Evolutionary conservation across 2,329 filamentous ascomycete species (phyloP).

Genomic region (Fusarium succisae): DNA sequence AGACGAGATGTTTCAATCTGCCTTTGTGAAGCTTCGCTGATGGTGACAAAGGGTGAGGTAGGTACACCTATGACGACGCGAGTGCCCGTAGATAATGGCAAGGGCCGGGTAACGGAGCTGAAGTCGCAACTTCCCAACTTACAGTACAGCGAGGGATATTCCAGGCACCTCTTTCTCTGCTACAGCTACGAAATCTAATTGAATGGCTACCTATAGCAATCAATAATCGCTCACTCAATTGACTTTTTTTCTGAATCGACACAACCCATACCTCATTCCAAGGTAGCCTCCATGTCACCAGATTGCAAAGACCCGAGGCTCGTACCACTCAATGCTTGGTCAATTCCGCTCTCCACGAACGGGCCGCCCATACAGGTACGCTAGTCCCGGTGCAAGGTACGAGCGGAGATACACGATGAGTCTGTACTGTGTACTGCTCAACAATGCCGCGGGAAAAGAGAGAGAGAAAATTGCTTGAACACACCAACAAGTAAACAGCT

Average conservation of each 20-base stretch:
- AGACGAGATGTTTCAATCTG: background rate
- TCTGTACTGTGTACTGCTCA: conserved; percentile 17
- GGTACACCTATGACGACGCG: background rate
- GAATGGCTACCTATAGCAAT: conserved; percentile 1
- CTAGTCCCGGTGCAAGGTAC: conserved; percentile 25
- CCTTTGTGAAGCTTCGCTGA: conserved; percentile 16
- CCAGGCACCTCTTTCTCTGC: conserved; percentile 2
- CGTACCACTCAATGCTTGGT: conserved; percentile 20
- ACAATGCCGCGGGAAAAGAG: background rate
- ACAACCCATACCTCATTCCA: conserved; percentile 7
- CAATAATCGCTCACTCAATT: conserved; percentile 34
- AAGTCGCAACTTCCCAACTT: conserved; percentile 8
- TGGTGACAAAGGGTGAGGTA: background rate
- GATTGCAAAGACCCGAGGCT: conserved; percentile 6
- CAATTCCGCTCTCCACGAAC: conserved; percentile 29
- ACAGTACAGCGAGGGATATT: conserved; percentile 23
- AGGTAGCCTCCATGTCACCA: conserved; percentile 32
- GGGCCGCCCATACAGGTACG: conserved; percentile 30
- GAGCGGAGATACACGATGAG: conserved; percentile 20
- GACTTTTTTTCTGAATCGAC: background rate
- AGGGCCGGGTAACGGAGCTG: background rate
- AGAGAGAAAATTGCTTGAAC: background rate
- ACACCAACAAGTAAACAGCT: conserved; percentile 1
- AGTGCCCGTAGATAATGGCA: background rate
- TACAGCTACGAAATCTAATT: background rate